Percentiles rank a stretch among this genome's conserved stretches.
Evolutionary conservation across 1,284 basidiomycete genomes (phyloP).

Genomic region (Microbotryomycetes sp.): DNA sequence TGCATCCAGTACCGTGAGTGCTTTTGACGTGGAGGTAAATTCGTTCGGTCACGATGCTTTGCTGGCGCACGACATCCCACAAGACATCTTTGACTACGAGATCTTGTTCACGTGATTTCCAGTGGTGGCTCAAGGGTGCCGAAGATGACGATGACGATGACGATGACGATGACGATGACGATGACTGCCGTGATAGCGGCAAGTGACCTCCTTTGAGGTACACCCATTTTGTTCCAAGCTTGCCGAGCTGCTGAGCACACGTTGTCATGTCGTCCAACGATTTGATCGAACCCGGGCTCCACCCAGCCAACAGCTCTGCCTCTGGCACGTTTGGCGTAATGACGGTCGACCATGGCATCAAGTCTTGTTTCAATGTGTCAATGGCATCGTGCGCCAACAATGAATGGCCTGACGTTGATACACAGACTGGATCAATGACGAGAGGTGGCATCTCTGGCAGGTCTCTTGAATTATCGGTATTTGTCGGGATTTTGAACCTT

Average conservation of each 20-base stretch:
- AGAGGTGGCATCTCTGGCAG: constrained; percentile 45
- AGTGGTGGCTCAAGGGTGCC: constrained; percentile 15
- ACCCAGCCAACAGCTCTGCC: constrained; percentile 59
- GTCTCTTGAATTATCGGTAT: neutral
- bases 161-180: constrained; percentile 49
- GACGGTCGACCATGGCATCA: constrained; percentile 67
- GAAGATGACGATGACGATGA: constrained; percentile 36
- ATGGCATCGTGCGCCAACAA: constrained; percentile 66
- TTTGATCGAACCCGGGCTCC: constrained; percentile 44
- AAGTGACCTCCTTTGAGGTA: constrained; percentile 87
- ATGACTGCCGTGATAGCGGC: too few relatives aligned
- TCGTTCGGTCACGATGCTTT: constrained; percentile 56
- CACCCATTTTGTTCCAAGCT: constrained; percentile 54
- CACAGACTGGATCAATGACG: constrained; percentile 84
- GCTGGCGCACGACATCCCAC: constrained; percentile 44
- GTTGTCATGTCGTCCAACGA: constrained; percentile 58
- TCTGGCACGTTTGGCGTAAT: constrained; percentile 87
- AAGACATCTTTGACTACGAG: constrained; percentile 80
- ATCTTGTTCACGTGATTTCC: too few relatives aligned
- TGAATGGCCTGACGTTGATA: constrained; percentile 82
- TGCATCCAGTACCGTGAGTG: constrained; percentile 93
- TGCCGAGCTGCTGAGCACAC: constrained; percentile 54
- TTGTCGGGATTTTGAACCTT: neutral
- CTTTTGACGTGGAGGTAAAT: constrained; percentile 61
- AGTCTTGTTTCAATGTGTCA: constrained; percentile 52